Evolutionary conservation across 306 rosid species (phyloP).

Genomic region (Datisca glomerata): DNA sequence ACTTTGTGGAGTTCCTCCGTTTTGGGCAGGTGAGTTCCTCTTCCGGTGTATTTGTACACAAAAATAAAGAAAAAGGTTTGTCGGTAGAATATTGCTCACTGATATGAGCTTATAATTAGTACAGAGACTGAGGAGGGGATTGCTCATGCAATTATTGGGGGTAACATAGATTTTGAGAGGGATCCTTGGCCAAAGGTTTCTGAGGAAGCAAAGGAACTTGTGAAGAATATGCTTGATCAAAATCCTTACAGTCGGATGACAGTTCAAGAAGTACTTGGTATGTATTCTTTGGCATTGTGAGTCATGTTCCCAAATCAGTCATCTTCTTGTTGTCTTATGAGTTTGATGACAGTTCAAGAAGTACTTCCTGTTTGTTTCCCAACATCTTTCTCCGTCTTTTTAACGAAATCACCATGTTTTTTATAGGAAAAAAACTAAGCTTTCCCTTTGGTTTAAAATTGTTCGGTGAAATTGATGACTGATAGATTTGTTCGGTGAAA

Average conservation of each 20-base stretch:
- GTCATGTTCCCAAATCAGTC: too few relatives aligned
- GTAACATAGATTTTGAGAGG: constrained; percentile 52
- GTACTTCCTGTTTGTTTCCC: too few relatives aligned
- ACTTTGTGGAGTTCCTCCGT: constrained; percentile 95
- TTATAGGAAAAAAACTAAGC: too few relatives aligned
- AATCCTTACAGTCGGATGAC: constrained; percentile 62
- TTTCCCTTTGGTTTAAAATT: too few relatives aligned
- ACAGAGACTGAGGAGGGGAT: constrained; percentile 91
- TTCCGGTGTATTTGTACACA: not conserved
- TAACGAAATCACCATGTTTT: too few relatives aligned
- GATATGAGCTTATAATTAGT: constrained; percentile 15
- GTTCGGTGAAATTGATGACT: too few relatives aligned
- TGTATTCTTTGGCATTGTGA: constrained; percentile 15
- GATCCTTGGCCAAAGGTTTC: constrained; percentile 95
- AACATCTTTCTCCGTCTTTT: too few relatives aligned
- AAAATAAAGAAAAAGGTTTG: not conserved
- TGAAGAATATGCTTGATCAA: constrained; percentile 74
- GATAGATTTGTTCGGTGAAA: too few relatives aligned
- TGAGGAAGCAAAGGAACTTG: constrained; percentile 62
- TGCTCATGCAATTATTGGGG: constrained; percentile 73
- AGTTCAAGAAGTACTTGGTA: constrained; percentile 83
- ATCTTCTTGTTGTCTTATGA: too few relatives aligned
- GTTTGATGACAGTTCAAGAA: too few relatives aligned
- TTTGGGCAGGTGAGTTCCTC: constrained; percentile 72
- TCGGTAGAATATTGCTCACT: not conserved